phyloP scores from a whole-genome alignment of 148 eudicot genomes.

The Limonium bicolor region DNA sequence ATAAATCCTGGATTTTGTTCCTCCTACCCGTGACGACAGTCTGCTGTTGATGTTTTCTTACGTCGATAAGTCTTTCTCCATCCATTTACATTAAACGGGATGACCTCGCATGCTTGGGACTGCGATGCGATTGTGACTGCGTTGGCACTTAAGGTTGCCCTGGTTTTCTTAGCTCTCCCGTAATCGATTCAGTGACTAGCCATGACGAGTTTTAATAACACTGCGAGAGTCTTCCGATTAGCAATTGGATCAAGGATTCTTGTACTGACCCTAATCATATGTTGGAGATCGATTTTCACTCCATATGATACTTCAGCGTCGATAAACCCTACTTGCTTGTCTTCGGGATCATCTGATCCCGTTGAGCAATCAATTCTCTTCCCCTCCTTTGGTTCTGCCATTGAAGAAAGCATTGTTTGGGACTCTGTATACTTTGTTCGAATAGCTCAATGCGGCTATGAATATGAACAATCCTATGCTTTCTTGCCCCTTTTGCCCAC shows the following conservation, averaged over 20 bases:
- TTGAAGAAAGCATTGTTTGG: conserved; percentile 78
- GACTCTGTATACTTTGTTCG: conserved; percentile 77
- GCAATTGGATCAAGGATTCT: conserved; percentile 57
- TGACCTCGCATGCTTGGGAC: too few relatives aligned
- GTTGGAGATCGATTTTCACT: conserved; percentile 49
- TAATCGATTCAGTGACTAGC: too few relatives aligned
- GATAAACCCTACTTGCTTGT: conserved; percentile 65
- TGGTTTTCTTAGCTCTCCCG: too few relatives aligned
- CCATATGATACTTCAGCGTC: conserved; percentile 93
- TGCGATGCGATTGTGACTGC: too few relatives aligned
- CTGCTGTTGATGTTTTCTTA: too few relatives aligned
- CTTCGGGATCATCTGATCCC: conserved; percentile 6
- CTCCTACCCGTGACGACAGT: too few relatives aligned
- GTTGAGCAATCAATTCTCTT: conserved; percentile 11
- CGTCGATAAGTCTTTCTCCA: too few relatives aligned
- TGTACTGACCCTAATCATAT: conserved; percentile 29
- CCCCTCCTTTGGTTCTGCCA: conserved; percentile 38
- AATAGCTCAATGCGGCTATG: conserved; percentile 73
- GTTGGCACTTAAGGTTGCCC: too few relatives aligned
- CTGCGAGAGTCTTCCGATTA: conserved; percentile 15
- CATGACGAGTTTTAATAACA: conserved; percentile 17
- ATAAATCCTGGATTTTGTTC: too few relatives aligned
- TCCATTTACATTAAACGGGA: too few relatives aligned
- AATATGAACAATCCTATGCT: conserved; percentile 89
- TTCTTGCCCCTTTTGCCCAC: conserved; percentile 74